Evolutionary conservation across 2,329 filamentous ascomycete species (phyloP), one percentile per base, ranked within the genome.

Genomic region (Chaetomium sp.): DNA sequence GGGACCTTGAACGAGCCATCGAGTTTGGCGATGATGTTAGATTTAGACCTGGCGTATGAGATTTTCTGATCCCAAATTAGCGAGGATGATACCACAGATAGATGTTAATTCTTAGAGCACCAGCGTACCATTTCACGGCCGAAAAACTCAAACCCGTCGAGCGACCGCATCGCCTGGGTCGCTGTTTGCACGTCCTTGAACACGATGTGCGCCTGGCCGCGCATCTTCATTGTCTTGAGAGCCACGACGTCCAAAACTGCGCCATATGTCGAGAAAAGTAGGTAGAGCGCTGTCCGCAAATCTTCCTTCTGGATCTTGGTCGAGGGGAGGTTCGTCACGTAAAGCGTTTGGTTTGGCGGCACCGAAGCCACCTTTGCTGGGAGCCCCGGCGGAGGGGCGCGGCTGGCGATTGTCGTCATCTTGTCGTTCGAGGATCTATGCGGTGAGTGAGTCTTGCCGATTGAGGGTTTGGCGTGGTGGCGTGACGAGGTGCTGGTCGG

Each of bases 261-360:
- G 42, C 94, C 94, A 69, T 96, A 95, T 11, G 91, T 95, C 9
- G 91, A 90, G 71, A 97, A 97, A 10, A 97, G 81, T 71, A 91
- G 88, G 74, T 99, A 99, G 35, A 99, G 80, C 5, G 87, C 87
- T 46, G 89, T 87, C 66, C 91, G 86, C 43, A 99, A 75, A 69
- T 97, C 91, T 59, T 82, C 78, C 71, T 97, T 99, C 67, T 88
- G 88, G 60, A 97, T 83, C 75, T 96, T 96, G 59, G 91, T 83
- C 27, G 89, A 90, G 0, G 81, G 81, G 2, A 99, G 80, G 66
- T 96, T 96, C 52, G 85, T 88, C 65, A 95, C 80, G 69, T 97
- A 99, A 61, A 99, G 81, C 8, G 87, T 90, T 72, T 91, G 88
- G 67, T 89, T 91, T 45, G 88, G 87, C 58, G 85, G 75, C 50